Conservation (phyloP, 2,329 filamentous ascomycete species). For the Cercospora sp. region DNA sequence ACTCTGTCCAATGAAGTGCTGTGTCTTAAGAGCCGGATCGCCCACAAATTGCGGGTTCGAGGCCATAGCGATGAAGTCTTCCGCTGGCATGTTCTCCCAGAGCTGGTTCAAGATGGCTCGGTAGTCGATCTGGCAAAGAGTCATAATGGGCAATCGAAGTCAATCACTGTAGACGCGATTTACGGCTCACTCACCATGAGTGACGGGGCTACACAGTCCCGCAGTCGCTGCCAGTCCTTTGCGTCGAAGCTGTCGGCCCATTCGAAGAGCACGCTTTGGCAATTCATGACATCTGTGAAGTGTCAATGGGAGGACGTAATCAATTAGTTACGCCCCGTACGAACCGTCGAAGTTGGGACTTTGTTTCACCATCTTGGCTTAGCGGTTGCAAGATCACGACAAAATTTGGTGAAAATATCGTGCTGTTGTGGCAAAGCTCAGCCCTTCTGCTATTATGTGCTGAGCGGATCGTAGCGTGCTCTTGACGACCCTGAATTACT, state of each 20-base stretch:
- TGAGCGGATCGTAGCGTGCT: too few species aligned
- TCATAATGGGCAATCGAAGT: background rate
- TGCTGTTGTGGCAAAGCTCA: too few species aligned
- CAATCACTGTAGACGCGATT: background rate
- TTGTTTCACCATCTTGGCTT: too few species aligned
- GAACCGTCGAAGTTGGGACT: background rate
- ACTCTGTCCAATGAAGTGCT: conserved; percentile 54
- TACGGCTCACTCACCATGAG: conserved; percentile 7
- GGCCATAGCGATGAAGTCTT: conserved; percentile 52
- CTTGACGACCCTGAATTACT: too few species aligned
- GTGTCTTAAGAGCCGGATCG: conserved; percentile 52
- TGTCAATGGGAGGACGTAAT: background rate
- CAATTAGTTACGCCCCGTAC: background rate
- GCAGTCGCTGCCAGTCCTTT: conserved; percentile 62
- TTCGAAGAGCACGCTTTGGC: conserved; percentile 47
- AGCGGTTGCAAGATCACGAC: too few species aligned
- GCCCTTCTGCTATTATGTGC: too few species aligned
- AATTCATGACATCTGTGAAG: conserved; percentile 22
- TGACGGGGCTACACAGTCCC: conserved; percentile 60
- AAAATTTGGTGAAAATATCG: too few species aligned
- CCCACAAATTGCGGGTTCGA: conserved; percentile 51
- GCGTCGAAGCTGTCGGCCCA: conserved; percentile 64
- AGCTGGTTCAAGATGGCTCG: conserved; percentile 51
- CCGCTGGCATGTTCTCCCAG: conserved; percentile 55
- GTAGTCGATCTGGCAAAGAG: conserved; percentile 62